A percentile compares a stretch with the other conserved stretches of the same genome.
Conservation (phyloP, 768 basidiomycete species). For the Cantharellus cinnabarinus region DNA sequence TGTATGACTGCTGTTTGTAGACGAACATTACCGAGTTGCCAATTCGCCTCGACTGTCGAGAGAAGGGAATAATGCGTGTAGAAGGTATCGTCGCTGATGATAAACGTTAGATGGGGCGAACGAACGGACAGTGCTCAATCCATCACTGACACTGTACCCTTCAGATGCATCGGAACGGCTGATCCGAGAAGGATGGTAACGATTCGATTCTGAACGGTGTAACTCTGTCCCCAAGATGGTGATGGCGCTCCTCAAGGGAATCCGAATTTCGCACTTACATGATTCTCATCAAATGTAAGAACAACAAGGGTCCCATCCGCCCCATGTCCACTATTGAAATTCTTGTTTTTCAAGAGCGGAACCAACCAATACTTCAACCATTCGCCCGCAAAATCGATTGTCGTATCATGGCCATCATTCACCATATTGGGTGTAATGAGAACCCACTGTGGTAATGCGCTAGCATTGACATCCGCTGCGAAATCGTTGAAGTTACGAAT, state of each 20-base stretch:
- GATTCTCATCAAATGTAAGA: constrained; percentile 43
- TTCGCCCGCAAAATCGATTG: constrained; percentile 21
- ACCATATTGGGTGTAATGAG: constrained; percentile 44
- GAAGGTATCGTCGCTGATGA: constrained; percentile 25
- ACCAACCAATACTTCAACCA: constrained; percentile 33
- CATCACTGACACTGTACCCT: constrained; percentile 16
- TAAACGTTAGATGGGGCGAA: not conserved
- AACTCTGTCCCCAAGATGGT: not conserved
- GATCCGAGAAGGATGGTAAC: constrained; percentile 24
- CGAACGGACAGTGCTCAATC: not conserved
- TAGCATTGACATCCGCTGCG: constrained; percentile 29
- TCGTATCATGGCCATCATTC: constrained; percentile 43
- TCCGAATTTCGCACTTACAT: constrained; percentile 7
- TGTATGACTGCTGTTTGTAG: constrained; percentile 4
- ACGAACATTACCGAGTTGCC: constrained; percentile 25
- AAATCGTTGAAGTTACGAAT: constrained; percentile 46
- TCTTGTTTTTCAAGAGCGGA: constrained; percentile 28
- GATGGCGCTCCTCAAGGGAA: not conserved
- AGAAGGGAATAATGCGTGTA: constrained; percentile 43
- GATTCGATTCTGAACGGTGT: constrained; percentile 21
- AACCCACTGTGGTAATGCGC: constrained; percentile 35
- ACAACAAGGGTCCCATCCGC: constrained; percentile 30
- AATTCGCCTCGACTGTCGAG: constrained; percentile 38
- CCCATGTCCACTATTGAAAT: constrained; percentile 24
- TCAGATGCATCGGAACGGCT: constrained; percentile 23